phyloP scores from a whole-genome alignment of 78 protist species.

The Polysphondylium violaceum region DNA sequence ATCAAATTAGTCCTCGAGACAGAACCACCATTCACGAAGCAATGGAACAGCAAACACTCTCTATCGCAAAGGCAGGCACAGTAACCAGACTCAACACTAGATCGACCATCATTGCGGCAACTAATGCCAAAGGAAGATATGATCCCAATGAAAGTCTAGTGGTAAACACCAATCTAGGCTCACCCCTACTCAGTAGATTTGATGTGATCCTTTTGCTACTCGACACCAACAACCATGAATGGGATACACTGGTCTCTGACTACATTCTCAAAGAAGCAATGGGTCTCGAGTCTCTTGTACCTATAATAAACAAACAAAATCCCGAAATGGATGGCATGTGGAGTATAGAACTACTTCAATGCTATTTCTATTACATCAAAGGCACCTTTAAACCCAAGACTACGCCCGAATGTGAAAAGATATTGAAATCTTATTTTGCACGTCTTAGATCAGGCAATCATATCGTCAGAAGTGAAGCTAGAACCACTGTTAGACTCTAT shows the following conservation, averaged over 20 bases:
- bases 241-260: constrained; percentile 88
- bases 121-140: constrained; percentile 91
- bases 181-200: constrained; percentile 96
- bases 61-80: constrained; percentile 98
- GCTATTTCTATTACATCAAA: constrained; percentile 46
- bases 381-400: constrained; percentile 66
- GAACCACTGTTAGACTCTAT: constrained; percentile 97
- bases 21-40: constrained; percentile 96
- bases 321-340: constrained; percentile 68
- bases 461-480: constrained; percentile 71
- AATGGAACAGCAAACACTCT: constrained; percentile 99
- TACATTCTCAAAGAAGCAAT: constrained; percentile 76
- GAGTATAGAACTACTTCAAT: constrained; percentile 86
- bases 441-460: constrained; percentile 85
- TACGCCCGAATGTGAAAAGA: constrained; percentile 43
- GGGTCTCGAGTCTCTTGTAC: neutral
- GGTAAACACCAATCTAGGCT: constrained; percentile 91
- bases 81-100: constrained; percentile 95
- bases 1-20: constrained; percentile 91
- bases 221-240: constrained; percentile 83
- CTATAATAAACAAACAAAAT: neutral
- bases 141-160: constrained; percentile 80
- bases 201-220: constrained; percentile 94
- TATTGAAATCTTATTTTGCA: constrained; percentile 81
- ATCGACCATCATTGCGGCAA: constrained; percentile 92